These are phyloP conservation scores for Pyricularia grisea DNA, from an alignment of 2,329 filamentous ascomycete genomes.

Conservation along the genomic window DNA sequence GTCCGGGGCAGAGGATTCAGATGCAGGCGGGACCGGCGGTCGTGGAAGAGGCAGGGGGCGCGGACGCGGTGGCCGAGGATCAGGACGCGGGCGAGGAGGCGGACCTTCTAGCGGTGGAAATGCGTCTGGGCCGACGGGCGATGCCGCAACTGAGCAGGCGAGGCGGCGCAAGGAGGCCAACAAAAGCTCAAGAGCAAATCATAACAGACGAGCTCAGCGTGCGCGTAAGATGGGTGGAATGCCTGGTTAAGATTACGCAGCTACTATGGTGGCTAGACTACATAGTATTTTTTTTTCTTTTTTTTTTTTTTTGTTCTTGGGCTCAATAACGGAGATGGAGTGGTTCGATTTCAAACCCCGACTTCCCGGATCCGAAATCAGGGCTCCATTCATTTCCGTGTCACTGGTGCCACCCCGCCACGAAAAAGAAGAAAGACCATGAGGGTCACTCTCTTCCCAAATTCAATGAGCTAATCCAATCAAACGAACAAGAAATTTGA, in stretches of 20 bases:
- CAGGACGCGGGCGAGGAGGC: slow-evolving; percentile 25
- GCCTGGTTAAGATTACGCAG: background rate
- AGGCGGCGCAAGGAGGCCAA: slow-evolving; percentile 72
- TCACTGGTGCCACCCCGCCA: background rate
- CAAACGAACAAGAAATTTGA: background rate
- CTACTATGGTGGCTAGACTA: background rate
- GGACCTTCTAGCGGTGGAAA: slow-evolving; percentile 40
- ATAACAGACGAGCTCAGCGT: slow-evolving; percentile 67
- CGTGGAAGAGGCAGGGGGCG: slow-evolving; percentile 36
- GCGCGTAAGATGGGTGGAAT: slow-evolving; percentile 49
- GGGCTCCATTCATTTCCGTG: background rate
- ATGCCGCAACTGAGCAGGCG: slow-evolving; percentile 63
- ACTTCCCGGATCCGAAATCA: background rate
- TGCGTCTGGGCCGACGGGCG: slow-evolving; percentile 55
- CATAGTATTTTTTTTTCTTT: no score
- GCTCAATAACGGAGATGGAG: background rate
- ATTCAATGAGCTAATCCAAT: background rate
- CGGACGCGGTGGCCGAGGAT: slow-evolving; percentile 28
- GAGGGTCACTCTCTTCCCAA: background rate
- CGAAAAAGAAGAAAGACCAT: background rate
- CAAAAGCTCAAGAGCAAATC: slow-evolving; percentile 75
- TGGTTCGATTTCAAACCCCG: slow-evolving; percentile 1
- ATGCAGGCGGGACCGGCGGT: slow-evolving; percentile 30
- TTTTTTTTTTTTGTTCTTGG: background rate
- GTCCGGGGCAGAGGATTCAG: slow-evolving; percentile 49